phyloP scores from a whole-genome alignment of 2,329 filamentous ascomycete genomes.

The Nigrospora sphaerica region DNA sequence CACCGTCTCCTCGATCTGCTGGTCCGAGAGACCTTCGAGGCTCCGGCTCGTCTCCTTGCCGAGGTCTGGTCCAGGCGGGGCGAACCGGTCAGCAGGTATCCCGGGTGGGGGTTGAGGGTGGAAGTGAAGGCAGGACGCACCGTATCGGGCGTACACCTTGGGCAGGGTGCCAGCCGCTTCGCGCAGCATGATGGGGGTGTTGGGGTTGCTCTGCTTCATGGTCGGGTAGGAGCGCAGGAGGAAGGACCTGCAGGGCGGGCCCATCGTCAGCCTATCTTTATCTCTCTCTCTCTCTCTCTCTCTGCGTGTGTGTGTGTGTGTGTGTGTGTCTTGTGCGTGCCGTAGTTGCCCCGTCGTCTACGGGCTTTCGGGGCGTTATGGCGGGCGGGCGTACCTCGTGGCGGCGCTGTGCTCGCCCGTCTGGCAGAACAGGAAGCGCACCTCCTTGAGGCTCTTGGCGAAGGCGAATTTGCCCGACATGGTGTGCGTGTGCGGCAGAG shows the following conservation, averaged over 20 bases:
- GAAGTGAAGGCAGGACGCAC: slow-evolving; percentile 41
- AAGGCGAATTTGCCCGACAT: slow-evolving; percentile 97
- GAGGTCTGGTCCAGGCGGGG: slow-evolving; percentile 31
- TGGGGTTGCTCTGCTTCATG: slow-evolving; percentile 99
- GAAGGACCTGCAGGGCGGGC: slow-evolving; percentile 59
- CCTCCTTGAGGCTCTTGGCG: slow-evolving; percentile 80
- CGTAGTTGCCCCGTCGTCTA: background rate
- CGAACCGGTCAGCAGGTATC: slow-evolving; percentile 11
- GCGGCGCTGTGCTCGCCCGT: slow-evolving; percentile 84
- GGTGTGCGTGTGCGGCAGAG: background rate
- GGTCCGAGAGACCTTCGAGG: slow-evolving; percentile 51
- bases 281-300: background rate
- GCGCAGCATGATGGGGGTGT: slow-evolving; percentile 88
- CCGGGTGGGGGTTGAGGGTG: background rate
- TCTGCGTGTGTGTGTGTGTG: too few species aligned
- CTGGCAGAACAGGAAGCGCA: slow-evolving; percentile 97
- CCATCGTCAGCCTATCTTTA: background rate
- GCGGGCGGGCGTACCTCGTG: slow-evolving; percentile 58
- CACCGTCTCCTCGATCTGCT: slow-evolving; percentile 55
- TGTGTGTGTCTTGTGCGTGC: background rate
- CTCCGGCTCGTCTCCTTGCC: slow-evolving; percentile 51
- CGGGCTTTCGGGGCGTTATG: too few species aligned
- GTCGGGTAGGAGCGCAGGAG: slow-evolving; percentile 86
- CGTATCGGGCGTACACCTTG: slow-evolving; percentile 87
- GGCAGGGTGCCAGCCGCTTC: slow-evolving; percentile 82